These are phyloP conservation scores for Lactuca sativa DNA, from an alignment of 129 eudicot genomes.

Conservation along the genomic window DNA sequence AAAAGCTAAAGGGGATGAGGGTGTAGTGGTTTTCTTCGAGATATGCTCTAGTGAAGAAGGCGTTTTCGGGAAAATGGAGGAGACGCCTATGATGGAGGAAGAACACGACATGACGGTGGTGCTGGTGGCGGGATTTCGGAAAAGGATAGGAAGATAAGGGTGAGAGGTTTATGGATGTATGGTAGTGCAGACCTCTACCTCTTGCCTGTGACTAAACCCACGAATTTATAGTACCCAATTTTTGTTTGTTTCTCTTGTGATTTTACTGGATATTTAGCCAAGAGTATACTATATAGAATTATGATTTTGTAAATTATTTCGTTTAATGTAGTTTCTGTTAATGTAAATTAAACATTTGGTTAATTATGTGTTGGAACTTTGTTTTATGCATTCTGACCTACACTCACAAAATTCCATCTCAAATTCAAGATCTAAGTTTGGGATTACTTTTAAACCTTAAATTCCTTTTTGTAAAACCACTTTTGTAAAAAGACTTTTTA, in stretches of 20 bases:
- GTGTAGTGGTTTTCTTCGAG: conserved; percentile 35
- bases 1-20: conserved; percentile 22
- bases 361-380: too few relatives aligned
- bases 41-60: conserved; percentile 41
- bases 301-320: too few relatives aligned
- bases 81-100: conserved; percentile 54
- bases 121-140: conserved; percentile 9
- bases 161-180: conserved; percentile 52
- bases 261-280: background rate
- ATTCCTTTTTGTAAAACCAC: too few relatives aligned
- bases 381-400: too few relatives aligned
- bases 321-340: too few relatives aligned
- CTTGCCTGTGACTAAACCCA: conserved; percentile 5
- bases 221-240: background rate
- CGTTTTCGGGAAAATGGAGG: conserved; percentile 52
- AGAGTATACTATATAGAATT: background rate
- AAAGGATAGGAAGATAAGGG: conserved; percentile 33
- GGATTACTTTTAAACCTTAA: too few relatives aligned
- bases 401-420: too few relatives aligned
- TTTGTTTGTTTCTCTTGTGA: background rate
- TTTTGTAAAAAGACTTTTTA: too few relatives aligned
- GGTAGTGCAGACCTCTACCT: conserved; percentile 49
- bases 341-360: too few relatives aligned
- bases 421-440: too few relatives aligned
- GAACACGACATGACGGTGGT: conserved; percentile 51